Evolutionary conservation across 208 protist genomes (phyloP).

Genomic region (Porcisia hertigi): DNA sequence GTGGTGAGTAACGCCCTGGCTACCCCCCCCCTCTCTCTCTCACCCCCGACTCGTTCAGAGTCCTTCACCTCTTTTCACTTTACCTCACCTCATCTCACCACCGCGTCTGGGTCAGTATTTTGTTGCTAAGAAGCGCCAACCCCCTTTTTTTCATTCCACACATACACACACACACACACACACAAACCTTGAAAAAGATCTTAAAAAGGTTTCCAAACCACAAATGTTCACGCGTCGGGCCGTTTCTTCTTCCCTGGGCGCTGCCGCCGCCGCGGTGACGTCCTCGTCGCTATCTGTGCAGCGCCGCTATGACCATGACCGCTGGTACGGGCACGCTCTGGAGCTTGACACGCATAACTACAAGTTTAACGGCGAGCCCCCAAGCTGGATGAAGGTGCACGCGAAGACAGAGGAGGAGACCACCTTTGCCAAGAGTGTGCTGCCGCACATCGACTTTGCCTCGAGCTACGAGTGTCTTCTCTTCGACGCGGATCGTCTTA

Average conservation of each 20-base stretch:
- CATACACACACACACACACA: not conserved
- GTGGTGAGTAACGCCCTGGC: no score
- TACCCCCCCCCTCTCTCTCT: no score
- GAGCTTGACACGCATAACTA: constrained; percentile 87
- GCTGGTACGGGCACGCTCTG: constrained; percentile 86
- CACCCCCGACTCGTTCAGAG: no score
- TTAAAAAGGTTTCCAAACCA: not conserved
- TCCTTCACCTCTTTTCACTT: no score
- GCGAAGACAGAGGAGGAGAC: constrained; percentile 85
- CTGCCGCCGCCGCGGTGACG: constrained; percentile 27
- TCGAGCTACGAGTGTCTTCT: constrained; percentile 83
- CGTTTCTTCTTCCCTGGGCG: constrained; percentile 37
- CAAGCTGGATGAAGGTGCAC: constrained; percentile 70
- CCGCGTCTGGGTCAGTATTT: no score
- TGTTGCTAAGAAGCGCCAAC: not conserved
- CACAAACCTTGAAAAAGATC: not conserved
- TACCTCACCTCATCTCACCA: no score
- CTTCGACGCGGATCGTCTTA: constrained; percentile 85
- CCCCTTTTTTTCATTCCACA: not conserved
- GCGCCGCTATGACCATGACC: constrained; percentile 77
- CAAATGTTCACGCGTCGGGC: constrained; percentile 66
- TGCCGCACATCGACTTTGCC: constrained; percentile 85
- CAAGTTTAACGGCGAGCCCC: constrained; percentile 82
- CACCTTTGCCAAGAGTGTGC: constrained; percentile 67
- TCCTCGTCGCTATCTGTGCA: constrained; percentile 49